Evolutionary conservation across 352 stramenopile species (phyloP), one percentile per base, ranked within the genome.

Genomic region (Phytophthora pistaciae): DNA sequence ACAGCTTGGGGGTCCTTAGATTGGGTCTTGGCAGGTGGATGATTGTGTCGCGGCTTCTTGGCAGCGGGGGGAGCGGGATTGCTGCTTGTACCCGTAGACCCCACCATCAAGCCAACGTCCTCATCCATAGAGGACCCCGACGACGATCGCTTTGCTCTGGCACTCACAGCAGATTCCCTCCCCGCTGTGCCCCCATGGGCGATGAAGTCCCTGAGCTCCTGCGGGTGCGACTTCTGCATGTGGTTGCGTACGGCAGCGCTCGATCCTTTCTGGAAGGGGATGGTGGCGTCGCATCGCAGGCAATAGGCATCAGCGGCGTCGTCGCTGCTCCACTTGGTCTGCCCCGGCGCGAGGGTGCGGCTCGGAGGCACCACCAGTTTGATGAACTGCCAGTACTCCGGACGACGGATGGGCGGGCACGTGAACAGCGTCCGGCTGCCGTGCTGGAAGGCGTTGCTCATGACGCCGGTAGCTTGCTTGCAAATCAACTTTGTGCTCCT

Each of bases 331-430:
- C 60, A 66, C 20, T 52, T 59, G 46, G 53, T 36, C 42, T 52
- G 20, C 11, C 48, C 33, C 16, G 31, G 33, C 16, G 31, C 6
- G 21, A 59, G 58, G 5, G 60, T 62, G 20, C 46, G 23, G 14
- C 59, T 70, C 9, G 65, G 50, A 21, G 80, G 79, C 25, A 77
- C 83, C 42, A 88, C 75, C 46, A 91, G 77, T 70, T 82, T 83
- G 60, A 88, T 86, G 69, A 85, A 91, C 72, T 91, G 82, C 80
- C 82, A 90, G 76, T 84, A 87, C 65, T 83, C 83, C 53, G 72
- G 72, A 27, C 81, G 78, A 62, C 83, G 83, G 64, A 88, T 72
- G 44, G 74, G 83, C 59, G 80, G 80, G 68, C 80, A 91, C 61
- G 86, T 74, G 62, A 85, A 88, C 56, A 91, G 78, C 72, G 66